phyloP scores from a whole-genome alignment of 2,329 filamentous ascomycete genomes.

The Endoconidiophora polonica region DNA sequence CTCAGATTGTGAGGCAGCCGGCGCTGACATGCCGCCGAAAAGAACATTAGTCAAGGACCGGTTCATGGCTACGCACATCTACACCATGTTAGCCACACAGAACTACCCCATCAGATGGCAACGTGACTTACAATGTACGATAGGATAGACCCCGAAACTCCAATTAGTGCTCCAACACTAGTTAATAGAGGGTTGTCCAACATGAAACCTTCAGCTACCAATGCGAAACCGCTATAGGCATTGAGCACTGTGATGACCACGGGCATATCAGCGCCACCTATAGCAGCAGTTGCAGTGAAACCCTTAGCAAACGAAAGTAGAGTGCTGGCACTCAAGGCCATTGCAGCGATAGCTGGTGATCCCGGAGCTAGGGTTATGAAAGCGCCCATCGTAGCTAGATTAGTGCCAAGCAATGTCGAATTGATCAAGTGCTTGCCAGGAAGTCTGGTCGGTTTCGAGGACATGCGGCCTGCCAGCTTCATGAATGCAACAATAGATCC shows the following conservation, averaged over 20 bases:
- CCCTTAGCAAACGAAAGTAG: slow-evolving; percentile 70
- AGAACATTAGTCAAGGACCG: slow-evolving; percentile 75
- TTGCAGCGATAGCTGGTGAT: slow-evolving; percentile 61
- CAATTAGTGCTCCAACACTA: slow-evolving; percentile 72
- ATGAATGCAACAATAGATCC: slow-evolving; percentile 80
- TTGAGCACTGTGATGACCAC: slow-evolving; percentile 84
- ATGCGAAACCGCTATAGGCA: slow-evolving; percentile 76
- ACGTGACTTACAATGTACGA: slow-evolving; percentile 44
- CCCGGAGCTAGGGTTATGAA: slow-evolving; percentile 72
- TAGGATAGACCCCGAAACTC: slow-evolving; percentile 74
- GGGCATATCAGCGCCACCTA: slow-evolving; percentile 88
- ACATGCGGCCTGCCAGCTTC: slow-evolving; percentile 71
- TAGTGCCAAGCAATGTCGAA: slow-evolving; percentile 53
- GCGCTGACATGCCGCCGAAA: slow-evolving; percentile 62
- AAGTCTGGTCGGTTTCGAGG: slow-evolving; percentile 55
- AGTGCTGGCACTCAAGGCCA: slow-evolving; percentile 60
- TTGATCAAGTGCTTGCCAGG: slow-evolving; percentile 66
- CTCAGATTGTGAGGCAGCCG: slow-evolving; percentile 34
- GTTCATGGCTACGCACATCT: slow-evolving; percentile 78
- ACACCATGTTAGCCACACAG: not conserved
- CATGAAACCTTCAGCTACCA: slow-evolving; percentile 87
- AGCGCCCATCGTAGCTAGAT: slow-evolving; percentile 67
- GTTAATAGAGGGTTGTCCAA: slow-evolving; percentile 73
- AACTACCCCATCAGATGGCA: not conserved
- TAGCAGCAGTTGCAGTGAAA: slow-evolving; percentile 72